Base-by-base conservation (phyloP, 2,329 filamentous ascomycete genomes). In the Biscogniauxia mediterranea region DNA sequence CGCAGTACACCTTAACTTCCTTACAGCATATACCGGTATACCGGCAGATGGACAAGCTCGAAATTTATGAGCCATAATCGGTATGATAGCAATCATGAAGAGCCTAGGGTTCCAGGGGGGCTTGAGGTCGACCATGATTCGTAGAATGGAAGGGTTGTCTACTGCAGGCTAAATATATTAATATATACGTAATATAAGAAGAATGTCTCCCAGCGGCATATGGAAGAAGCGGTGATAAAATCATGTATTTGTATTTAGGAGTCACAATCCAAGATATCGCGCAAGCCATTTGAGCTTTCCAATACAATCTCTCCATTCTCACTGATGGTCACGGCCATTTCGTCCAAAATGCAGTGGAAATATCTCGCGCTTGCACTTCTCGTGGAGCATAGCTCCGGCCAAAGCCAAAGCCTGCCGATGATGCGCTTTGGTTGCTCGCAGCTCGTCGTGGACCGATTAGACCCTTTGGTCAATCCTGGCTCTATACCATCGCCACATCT, bases 401-500 rank as follows among this genome's bases (percentile, higher is more conserved):
- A 71, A 32, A 23, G 64, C 63, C 67, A 71, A 32, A 23, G 26
- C 19, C 72, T 57, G 75, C 76, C 60, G 73, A 81, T 66, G 73
- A 60, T 73, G 67, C 38, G 38, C 6, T 46, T 54, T 28, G 69
- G 85, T 70, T 83, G 81, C 70, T 81, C 82, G 32, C 78, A 80
- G 65, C 77, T 84, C 61, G 84, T 84, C 61, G 76, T 86, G 57
- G 74, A 76, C 64, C 68, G 74, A 0, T 66, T 75, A 25, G 74
- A 75, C 62, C 74, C 74, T 4, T 68, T 76, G 6, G 74, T 76
- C 52, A 75, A 75, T 67, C 74, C 74, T 5, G 84, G 83, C 4
- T 58, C 65, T 15, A 76, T 83, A 51, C 81, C 84, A 4, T 79
- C 83, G 5, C 73, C 75, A 5, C 85, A 87, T 72, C 78, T 85